A percentile compares a stretch with the other conserved stretches of the same genome.
Evolutionary conservation across 768 basidiomycete species (phyloP).

Genomic region (Melanogaster broomeanus): DNA sequence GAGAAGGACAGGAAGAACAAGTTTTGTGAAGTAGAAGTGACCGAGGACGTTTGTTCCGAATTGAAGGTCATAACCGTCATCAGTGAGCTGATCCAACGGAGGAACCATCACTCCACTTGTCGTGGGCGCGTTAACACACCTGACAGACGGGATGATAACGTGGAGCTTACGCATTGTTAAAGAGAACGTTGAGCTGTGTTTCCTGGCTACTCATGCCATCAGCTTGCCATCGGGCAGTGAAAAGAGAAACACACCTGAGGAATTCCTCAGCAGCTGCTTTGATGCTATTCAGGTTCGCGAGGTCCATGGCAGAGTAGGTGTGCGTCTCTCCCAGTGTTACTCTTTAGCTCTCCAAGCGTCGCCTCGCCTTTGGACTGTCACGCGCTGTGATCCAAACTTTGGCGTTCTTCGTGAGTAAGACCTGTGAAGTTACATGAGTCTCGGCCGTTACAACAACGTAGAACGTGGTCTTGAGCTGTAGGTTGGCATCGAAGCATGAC

Average conservation of each 20-base stretch:
- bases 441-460: not conserved
- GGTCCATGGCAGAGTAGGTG: slow-evolving; percentile 45
- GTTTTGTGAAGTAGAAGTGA: slow-evolving; percentile 39
- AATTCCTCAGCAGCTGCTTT: slow-evolving; percentile 39
- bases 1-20: slow-evolving; percentile 36
- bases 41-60: too few relatives aligned
- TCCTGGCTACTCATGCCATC: slow-evolving; percentile 9
- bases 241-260: too few relatives aligned
- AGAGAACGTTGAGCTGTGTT: too few relatives aligned
- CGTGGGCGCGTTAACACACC: not conserved
- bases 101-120: slow-evolving; percentile 33
- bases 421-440: not conserved
- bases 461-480: too few relatives aligned
- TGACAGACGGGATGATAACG: slow-evolving; percentile 5
- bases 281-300: slow-evolving; percentile 41
- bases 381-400: too few relatives aligned
- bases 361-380: slow-evolving; percentile 19
- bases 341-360: slow-evolving; percentile 15
- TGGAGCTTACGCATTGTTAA: too few relatives aligned
- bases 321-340: slow-evolving; percentile 26
- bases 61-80: too few relatives aligned
- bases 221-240: not conserved
- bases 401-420: too few relatives aligned
- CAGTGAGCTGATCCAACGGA: slow-evolving; percentile 33
- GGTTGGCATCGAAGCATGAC: not conserved